These are phyloP conservation scores for Rubia tinctorum DNA, from an alignment of 305 asterid species.

Conservation along the genomic window DNA sequence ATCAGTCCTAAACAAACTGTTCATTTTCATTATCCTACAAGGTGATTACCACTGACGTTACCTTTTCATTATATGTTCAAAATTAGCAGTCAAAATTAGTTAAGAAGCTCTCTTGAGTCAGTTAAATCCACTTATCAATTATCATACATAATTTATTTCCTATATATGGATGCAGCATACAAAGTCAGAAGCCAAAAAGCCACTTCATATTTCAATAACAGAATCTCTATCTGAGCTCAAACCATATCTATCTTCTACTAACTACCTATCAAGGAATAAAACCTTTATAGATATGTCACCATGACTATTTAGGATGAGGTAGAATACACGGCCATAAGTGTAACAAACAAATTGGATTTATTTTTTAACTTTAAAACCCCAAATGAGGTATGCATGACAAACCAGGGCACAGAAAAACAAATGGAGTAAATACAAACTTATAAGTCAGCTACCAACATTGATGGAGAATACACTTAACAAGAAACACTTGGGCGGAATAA, in stretches of 20 bases:
- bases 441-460: not conserved
- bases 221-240: not conserved
- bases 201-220: not conserved
- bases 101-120: not conserved
- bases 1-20: not conserved
- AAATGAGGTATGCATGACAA: not conserved
- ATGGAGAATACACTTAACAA: not conserved
- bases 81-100: not conserved
- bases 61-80: not conserved
- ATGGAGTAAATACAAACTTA: not conserved
- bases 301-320: not conserved
- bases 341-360: not conserved
- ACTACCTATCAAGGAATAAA: not conserved
- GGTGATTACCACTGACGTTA: not conserved
- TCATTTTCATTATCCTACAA: too few species aligned
- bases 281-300: not conserved
- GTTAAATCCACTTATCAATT: not conserved
- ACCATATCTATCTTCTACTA: not conserved
- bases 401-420: not conserved
- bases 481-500: conserved; percentile 20
- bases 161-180: too few species aligned
- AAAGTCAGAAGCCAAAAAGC: not conserved
- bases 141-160: not conserved
- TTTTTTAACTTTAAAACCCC: not conserved
- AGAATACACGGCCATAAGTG: not conserved